phyloP scores from a whole-genome alignment of 2,329 filamentous ascomycete species.

The Paraphoma chrysanthemicola region DNA sequence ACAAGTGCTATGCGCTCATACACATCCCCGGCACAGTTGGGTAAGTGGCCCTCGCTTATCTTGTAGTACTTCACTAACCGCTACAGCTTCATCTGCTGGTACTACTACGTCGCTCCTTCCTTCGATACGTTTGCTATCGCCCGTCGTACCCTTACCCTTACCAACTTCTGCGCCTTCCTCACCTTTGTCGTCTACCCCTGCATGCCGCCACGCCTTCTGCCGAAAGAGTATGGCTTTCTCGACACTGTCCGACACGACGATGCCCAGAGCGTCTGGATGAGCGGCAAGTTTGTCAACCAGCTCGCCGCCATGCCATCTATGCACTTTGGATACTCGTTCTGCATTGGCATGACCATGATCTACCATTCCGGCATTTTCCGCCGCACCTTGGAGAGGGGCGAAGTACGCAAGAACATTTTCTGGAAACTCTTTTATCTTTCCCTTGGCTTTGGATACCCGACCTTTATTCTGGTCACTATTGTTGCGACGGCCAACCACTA shows the following conservation, averaged over 20 bases:
- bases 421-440: slow-evolving; percentile 55
- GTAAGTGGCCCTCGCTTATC: slow-evolving; percentile 45
- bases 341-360: slow-evolving; percentile 60
- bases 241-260: slow-evolving; percentile 57
- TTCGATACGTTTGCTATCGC: slow-evolving; percentile 54
- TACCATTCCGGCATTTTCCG: slow-evolving; percentile 60
- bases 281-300: slow-evolving; percentile 54
- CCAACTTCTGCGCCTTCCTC: slow-evolving; percentile 61
- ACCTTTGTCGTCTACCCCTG: slow-evolving; percentile 62
- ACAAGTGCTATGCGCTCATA: slow-evolving; percentile 66
- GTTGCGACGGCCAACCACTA: slow-evolving; percentile 70
- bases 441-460: slow-evolving; percentile 60
- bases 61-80: slow-evolving; percentile 17
- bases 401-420: slow-evolving; percentile 50
- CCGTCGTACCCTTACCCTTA: slow-evolving; percentile 57
- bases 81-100: slow-evolving; percentile 67
- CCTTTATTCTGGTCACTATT: slow-evolving; percentile 63
- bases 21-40: slow-evolving; percentile 68
- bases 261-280: slow-evolving; percentile 56
- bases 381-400: slow-evolving; percentile 51
- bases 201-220: slow-evolving; percentile 60
- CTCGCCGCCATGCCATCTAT: slow-evolving; percentile 58
- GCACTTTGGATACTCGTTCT: slow-evolving; percentile 64
- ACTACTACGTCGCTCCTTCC: slow-evolving; percentile 65
- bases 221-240: slow-evolving; percentile 53